These are phyloP conservation scores for Cystofilobasidium ferigula DNA, from an alignment of 768 basidiomycete species.

Conservation along the genomic window DNA sequence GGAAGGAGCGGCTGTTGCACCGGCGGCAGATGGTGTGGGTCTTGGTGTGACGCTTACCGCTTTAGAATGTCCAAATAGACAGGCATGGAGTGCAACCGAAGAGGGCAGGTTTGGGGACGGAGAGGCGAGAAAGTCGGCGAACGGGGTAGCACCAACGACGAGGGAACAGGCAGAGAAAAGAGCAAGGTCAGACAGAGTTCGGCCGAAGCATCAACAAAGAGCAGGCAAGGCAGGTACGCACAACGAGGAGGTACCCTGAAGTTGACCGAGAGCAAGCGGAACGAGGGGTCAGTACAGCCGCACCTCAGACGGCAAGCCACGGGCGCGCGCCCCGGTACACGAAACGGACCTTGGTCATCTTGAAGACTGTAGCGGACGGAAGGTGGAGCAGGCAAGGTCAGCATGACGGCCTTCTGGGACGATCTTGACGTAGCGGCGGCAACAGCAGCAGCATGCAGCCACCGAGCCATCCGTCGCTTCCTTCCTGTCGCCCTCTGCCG, in stretches of 20 bases:
- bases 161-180: neutral
- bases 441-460: neutral
- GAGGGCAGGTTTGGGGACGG: neutral
- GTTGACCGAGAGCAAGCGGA: neutral
- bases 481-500: no score
- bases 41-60: slow-evolving; percentile 38
- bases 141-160: neutral
- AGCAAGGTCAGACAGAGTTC: neutral
- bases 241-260: slow-evolving; percentile 27
- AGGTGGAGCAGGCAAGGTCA: neutral
- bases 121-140: neutral
- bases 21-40: slow-evolving; percentile 66
- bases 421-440: neutral
- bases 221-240: slow-evolving; percentile 4
- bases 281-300: slow-evolving; percentile 5
- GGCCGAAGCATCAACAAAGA: neutral
- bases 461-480: no score
- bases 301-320: neutral
- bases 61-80: slow-evolving; percentile 1
- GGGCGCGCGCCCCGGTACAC: neutral
- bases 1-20: slow-evolving; percentile 90
- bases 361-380: neutral
- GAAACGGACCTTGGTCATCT: slow-evolving; percentile 10
- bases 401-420: neutral
- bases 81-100: no score